These are phyloP conservation scores for Poterioochromonas sp. DNA, from an alignment of 352 stramenopile species.

Conservation along the genomic window DNA sequence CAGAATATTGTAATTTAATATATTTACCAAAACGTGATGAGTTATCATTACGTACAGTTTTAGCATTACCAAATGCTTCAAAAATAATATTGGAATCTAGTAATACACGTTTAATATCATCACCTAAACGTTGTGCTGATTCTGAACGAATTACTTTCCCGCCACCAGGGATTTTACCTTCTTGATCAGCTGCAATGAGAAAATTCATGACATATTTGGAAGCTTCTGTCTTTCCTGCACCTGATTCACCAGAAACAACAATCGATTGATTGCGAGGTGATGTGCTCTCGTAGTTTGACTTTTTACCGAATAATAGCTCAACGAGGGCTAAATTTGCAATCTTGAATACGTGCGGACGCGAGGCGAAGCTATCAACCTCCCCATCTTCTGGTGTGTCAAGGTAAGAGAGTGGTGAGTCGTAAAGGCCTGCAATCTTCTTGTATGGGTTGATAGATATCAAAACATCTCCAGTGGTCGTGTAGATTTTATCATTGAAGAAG, in stretches of 20 bases:
- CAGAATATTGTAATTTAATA: conserved; percentile 54
- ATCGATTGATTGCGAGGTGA: conserved; percentile 62
- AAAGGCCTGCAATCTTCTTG: conserved; percentile 59
- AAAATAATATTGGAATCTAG: conserved; percentile 80
- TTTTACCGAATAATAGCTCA: not conserved
- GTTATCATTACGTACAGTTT: conserved; percentile 79
- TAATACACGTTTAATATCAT: conserved; percentile 41
- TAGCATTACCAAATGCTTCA: conserved; percentile 85
- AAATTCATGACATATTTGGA: conserved; percentile 53
- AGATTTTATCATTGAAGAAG: conserved; percentile 81
- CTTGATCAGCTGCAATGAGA: conserved; percentile 37
- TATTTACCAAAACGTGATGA: conserved; percentile 53
- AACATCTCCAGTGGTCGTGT: conserved; percentile 86
- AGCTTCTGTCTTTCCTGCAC: conserved; percentile 72
- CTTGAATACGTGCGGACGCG: not conserved
- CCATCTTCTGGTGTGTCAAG: not conserved
- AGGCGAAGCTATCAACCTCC: not conserved
- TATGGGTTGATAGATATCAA: conserved; percentile 92
- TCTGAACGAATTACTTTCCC: not conserved
- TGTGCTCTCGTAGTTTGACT: not conserved
- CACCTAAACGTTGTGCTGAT: not conserved
- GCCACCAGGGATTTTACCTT: not conserved
- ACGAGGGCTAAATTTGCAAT: conserved; percentile 10
- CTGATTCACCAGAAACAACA: conserved; percentile 64
- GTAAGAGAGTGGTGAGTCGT: conserved; percentile 37